Conservation (phyloP, 2,329 filamentous ascomycete genomes). For the Cladorrhinum sp. region DNA sequence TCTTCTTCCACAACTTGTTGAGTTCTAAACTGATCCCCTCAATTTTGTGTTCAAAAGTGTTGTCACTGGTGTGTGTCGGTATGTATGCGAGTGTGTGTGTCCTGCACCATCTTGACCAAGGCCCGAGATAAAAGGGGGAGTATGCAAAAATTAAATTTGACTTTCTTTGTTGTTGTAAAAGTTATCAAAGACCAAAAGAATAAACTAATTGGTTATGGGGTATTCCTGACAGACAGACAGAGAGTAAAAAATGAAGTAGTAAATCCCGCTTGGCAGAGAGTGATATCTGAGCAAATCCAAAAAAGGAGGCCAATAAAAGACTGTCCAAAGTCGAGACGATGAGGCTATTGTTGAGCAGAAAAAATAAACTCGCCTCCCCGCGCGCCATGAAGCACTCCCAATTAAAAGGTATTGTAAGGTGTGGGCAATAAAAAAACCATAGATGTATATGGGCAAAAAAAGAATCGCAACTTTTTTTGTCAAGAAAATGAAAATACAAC, state of each 20-base stretch:
- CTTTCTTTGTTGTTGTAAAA: background rate
- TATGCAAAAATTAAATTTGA: background rate
- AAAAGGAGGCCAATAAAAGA: background rate
- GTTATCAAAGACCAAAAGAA: background rate
- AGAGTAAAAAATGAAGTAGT: background rate
- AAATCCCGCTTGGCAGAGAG: background rate
- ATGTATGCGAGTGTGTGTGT: background rate
- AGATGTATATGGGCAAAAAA: background rate
- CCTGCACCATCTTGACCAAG: background rate
- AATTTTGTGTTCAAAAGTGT: background rate
- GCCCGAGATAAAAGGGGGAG: background rate
- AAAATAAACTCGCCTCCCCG: background rate
- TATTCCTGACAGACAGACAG: background rate
- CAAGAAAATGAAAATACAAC: constrained; percentile 8
- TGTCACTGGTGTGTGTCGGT: background rate
- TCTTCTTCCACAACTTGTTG: background rate
- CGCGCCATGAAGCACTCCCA: background rate
- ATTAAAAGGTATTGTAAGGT: background rate
- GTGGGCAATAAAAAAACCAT: background rate
- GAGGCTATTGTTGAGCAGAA: background rate
- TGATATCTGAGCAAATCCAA: too few species aligned
- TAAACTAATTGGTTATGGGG: background rate
- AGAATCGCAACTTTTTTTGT: too few species aligned
- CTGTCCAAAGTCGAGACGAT: background rate
- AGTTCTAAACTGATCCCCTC: too few species aligned